Evolutionary conservation across 2,329 filamentous ascomycete genomes (phyloP).

Genomic region (Monilinia polystroma): DNA sequence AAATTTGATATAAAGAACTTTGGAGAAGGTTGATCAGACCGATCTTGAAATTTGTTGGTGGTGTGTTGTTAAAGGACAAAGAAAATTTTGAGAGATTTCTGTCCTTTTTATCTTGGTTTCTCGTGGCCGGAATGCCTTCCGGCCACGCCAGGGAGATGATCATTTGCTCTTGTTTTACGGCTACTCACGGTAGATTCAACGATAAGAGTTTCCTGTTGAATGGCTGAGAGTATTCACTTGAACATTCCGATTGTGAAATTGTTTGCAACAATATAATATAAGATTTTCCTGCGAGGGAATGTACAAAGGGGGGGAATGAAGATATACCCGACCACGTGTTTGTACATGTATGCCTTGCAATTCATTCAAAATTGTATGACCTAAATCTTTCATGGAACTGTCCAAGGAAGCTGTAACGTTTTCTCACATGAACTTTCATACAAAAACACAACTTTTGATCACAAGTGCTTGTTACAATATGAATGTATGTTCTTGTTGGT

Average conservation of each 20-base stretch:
- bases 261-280: background rate
- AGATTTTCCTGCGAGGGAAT: background rate
- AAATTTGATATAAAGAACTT: conserved; percentile 11
- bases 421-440: conserved; percentile 10
- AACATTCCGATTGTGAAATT: background rate
- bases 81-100: conserved; percentile 29
- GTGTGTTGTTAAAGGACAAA: conserved; percentile 26
- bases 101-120: conserved; percentile 33
- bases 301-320: conserved; percentile 15
- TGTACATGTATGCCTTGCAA: background rate
- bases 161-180: conserved; percentile 16
- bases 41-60: background rate
- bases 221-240: conserved; percentile 3
- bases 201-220: conserved; percentile 30
- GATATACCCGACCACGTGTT: conserved; percentile 24
- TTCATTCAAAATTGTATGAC: background rate
- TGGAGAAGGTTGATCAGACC: conserved; percentile 19
- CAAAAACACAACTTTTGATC: background rate
- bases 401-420: background rate
- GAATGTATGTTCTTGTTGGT: background rate
- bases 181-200: conserved; percentile 28
- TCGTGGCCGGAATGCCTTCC: conserved; percentile 38
- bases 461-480: conserved; percentile 1
- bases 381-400: background rate
- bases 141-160: conserved; percentile 33